Conservation (phyloP, 805 yeast genomes). For the Metschnikowia lochheadii region DNA sequence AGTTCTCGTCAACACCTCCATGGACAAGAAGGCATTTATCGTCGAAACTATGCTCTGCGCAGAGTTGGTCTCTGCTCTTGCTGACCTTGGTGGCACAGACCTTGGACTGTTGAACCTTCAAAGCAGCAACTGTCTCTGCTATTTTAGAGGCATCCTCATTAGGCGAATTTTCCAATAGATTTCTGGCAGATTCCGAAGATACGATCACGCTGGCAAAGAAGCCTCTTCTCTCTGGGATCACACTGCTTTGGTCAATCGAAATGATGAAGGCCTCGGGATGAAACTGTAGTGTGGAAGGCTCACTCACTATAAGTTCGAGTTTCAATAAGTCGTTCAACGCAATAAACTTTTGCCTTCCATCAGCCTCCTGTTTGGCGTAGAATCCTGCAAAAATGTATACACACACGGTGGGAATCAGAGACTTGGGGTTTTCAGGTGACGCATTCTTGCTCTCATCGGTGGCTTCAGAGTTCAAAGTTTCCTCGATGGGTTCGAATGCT, state of each 20-base stretch:
- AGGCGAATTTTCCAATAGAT: background rate
- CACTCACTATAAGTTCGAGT: conserved; percentile 30
- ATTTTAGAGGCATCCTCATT: background rate
- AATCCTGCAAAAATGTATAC: conserved; percentile 42
- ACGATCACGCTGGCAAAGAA: conserved; percentile 34
- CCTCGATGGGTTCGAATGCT: conserved; percentile 1
- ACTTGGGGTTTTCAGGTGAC: conserved; percentile 9
- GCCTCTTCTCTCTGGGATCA: conserved; percentile 38
- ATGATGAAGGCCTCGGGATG: conserved; percentile 22
- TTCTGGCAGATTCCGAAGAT: conserved; percentile 1
- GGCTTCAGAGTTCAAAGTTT: background rate
- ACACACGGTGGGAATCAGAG: conserved; percentile 21
- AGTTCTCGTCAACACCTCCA: conserved; percentile 36
- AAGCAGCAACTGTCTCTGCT: background rate
- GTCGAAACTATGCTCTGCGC: conserved; percentile 19
- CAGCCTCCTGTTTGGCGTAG: conserved; percentile 7
- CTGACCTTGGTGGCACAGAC: background rate
- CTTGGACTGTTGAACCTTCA: background rate
- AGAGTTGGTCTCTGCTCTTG: background rate
- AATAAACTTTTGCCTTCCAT: conserved; percentile 20
- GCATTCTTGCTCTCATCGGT: conserved; percentile 9
- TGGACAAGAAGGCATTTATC: conserved; percentile 34
- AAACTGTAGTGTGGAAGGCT: conserved; percentile 12
- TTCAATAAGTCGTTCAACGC: conserved; percentile 34
- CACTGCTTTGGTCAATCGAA: conserved; percentile 7